Percentiles rank a stretch among this genome's conserved stretches.
phyloP scores from a whole-genome alignment of 257 asterid species.

The Cynanchum wilfordii region DNA sequence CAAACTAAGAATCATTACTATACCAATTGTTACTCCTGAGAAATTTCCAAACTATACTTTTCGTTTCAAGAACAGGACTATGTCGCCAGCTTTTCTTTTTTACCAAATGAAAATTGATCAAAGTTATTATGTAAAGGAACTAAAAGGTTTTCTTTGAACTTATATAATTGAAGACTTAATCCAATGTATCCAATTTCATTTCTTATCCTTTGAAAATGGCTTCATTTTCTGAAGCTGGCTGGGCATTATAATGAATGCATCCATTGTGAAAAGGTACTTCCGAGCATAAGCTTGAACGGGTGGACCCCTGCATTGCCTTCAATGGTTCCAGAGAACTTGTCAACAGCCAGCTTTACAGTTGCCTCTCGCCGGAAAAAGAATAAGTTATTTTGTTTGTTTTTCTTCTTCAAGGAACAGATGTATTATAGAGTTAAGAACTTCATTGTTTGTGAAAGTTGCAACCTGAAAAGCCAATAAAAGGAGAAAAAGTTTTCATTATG shows the following conservation, averaged over 20 bases:
- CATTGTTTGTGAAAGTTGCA: conserved; percentile 42
- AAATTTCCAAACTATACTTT: too few relatives aligned
- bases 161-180: too few relatives aligned
- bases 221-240: neutral
- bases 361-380: neutral
- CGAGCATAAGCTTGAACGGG: neutral
- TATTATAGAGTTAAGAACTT: conserved; percentile 73
- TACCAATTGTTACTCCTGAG: too few relatives aligned
- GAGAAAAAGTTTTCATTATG: neutral
- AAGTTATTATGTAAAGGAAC: neutral
- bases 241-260: neutral
- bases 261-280: neutral
- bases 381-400: conserved; percentile 37
- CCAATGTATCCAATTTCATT: neutral
- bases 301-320: neutral
- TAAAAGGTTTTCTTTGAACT: neutral
- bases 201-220: neutral
- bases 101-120: neutral
- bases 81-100: too few relatives aligned
- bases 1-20: too few relatives aligned
- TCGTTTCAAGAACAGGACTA: too few relatives aligned
- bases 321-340: neutral
- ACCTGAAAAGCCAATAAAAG: conserved; percentile 20
- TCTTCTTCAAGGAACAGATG: conserved; percentile 88
- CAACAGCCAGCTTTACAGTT: neutral